Base-by-base conservation (phyloP, 1,284 basidiomycete species). In the Cutaneotrichosporon sp. region DNA sequence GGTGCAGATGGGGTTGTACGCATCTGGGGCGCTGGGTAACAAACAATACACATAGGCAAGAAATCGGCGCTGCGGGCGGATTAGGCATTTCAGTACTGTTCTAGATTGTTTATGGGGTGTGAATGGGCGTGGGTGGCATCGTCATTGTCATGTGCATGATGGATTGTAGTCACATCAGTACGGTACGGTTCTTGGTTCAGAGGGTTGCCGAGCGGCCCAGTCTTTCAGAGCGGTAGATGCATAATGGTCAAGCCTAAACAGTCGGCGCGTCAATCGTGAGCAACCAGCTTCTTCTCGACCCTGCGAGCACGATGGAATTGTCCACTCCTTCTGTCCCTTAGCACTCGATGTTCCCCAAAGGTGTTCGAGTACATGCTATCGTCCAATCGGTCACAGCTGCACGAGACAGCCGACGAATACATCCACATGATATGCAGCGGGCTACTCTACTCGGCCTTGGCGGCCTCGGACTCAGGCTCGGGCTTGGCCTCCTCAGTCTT, bases 1-100 rank as follows among this genome's bases (percentile, higher is more conserved):
- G 93, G 93, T 17, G 90, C 91, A 8, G 93, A 97, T 74, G 91
- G 92, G n/a, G 85, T 91, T 25, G 84, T 97, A 55, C 90, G 92
- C 71, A 78, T 97, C 41, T 97, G 71, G 71, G 64, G 66, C 1
- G 58, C 64, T 17, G 59, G 57, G 16, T 66, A 54, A 43, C 4
- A 11, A 37, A 2, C 17, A 20, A 37, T n/a, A 27, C n/a, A n/a
- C n/a, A n/a, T n/a, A n/a, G n/a, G n/a, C n/a, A n/a, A n/a, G n/a
- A n/a, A n/a, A n/a, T n/a, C n/a, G n/a, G n/a, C n/a, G n/a, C 20
- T 14, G 20, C 24, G 38, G 38, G 38, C 22, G 14, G 5, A 12
- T 25, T 26, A 25, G 24, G 38, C 38, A 41, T 41, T 25, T 22
- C 38, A 41, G 3, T 41, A 24, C 26, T 41, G 22, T 41, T 41